Evolutionary conservation across 805 yeast species (phyloP).

Genomic region (Zygosaccharomyces pseudorouxii): DNA sequence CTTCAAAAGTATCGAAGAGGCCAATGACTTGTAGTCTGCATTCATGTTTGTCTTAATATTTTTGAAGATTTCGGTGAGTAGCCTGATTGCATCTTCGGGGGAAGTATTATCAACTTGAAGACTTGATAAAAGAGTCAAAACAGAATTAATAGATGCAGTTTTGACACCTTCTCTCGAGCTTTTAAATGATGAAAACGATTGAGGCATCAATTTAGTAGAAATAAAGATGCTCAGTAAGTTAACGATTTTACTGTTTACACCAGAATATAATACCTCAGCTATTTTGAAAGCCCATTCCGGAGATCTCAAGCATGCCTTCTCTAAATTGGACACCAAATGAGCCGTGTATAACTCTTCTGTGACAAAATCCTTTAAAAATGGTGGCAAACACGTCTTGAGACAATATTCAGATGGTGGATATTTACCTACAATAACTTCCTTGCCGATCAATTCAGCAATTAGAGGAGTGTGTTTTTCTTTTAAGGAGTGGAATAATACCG

Average conservation of each 20-base stretch:
- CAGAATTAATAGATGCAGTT: slow-evolving; percentile 40
- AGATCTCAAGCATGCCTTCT: slow-evolving; percentile 71
- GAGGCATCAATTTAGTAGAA: slow-evolving; percentile 46
- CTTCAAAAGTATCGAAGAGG: slow-evolving; percentile 43
- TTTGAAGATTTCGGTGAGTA: slow-evolving; percentile 53
- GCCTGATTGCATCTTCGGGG: slow-evolving; percentile 29
- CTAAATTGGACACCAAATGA: slow-evolving; percentile 54
- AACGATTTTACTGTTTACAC: slow-evolving; percentile 29
- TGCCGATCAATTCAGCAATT: slow-evolving; percentile 32
- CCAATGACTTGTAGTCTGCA: slow-evolving; percentile 59
- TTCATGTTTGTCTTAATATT: slow-evolving; percentile 54
- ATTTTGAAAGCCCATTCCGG: slow-evolving; percentile 65
- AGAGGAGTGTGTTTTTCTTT: slow-evolving; percentile 19
- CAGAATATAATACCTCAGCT: slow-evolving; percentile 45
- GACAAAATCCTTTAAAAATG: slow-evolving; percentile 44
- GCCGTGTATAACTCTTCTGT: slow-evolving; percentile 37
- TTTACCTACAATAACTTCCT: slow-evolving; percentile 46
- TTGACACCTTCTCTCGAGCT: slow-evolving; percentile 69
- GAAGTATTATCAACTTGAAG: slow-evolving; percentile 22
- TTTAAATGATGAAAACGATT: slow-evolving; percentile 53
- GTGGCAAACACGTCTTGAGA: slow-evolving; percentile 42
- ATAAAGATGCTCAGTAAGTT: slow-evolving; percentile 42
- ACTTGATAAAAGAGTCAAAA: slow-evolving; percentile 26
- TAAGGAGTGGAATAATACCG: slow-evolving; percentile 21
- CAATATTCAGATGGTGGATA: slow-evolving; percentile 38